Percentiles rank a stretch among this genome's conserved stretches.
phyloP scores from a whole-genome alignment of 306 rosid species.

The Rosa chinensis region DNA sequence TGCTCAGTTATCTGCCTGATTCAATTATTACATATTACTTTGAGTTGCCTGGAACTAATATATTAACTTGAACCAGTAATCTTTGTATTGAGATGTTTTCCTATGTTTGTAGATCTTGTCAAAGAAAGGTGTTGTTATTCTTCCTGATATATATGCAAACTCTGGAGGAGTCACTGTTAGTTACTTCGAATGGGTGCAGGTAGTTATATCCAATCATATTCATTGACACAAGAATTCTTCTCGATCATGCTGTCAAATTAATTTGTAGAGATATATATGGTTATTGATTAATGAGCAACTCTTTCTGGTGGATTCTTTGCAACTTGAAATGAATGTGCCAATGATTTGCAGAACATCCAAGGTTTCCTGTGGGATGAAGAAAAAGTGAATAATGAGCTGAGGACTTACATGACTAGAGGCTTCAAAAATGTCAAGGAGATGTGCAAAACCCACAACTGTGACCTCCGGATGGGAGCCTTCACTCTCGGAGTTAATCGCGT shows the following conservation, averaged over 20 bases:
- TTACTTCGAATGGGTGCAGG: conserved; percentile 99
- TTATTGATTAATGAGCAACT: not conserved
- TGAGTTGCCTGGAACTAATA: not conserved
- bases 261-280: not conserved
- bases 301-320: not conserved
- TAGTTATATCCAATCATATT: conserved; percentile 9
- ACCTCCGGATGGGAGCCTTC: conserved; percentile 95
- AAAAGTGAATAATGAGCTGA: conserved; percentile 71
- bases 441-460: conserved; percentile 78
- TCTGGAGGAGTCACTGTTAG: conserved; percentile 98
- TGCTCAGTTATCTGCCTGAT: not conserved
- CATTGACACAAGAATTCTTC: not conserved
- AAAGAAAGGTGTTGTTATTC: conserved; percentile 76
- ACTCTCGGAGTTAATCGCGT: conserved; percentile 84
- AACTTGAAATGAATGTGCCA: not conserved
- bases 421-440: conserved; percentile 83
- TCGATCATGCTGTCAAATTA: too few relatives aligned
- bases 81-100: not conserved
- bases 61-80: not conserved
- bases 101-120: conserved; percentile 63
- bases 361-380: conserved; percentile 97
- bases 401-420: conserved; percentile 71
- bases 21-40: not conserved
- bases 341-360: conserved; percentile 76
- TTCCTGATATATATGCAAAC: conserved; percentile 95